Evolutionary conservation across 805 yeast genomes (phyloP).

Genomic region (Wickerhamomyces chaumierensis): DNA sequence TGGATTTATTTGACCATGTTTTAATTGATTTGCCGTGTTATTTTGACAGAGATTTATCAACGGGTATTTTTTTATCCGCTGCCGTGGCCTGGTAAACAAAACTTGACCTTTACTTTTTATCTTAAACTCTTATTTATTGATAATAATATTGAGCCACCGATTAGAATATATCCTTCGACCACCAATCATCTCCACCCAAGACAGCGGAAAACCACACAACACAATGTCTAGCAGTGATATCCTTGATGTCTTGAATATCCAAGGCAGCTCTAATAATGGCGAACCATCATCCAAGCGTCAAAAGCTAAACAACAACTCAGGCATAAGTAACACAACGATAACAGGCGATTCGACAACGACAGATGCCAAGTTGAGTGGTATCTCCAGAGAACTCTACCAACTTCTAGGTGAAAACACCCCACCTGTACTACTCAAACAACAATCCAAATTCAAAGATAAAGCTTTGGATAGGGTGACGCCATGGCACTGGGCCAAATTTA

Average conservation of each 20-base stretch:
- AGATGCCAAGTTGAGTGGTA: conserved; percentile 31
- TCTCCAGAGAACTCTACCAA: conserved; percentile 83
- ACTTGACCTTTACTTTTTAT: no score
- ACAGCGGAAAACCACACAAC: no score
- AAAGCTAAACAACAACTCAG: conserved; percentile 9
- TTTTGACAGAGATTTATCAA: no score
- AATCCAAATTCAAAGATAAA: conserved; percentile 49
- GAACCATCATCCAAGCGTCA: conserved; percentile 22
- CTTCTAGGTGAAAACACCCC: conserved; percentile 89
- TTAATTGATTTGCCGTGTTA: no score
- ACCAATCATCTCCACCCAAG: no score
- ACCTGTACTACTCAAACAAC: conserved; percentile 49
- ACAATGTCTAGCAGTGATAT: conserved; percentile 54
- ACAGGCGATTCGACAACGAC: conserved; percentile 1
- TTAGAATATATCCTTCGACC: no score
- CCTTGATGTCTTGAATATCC: conserved; percentile 66
- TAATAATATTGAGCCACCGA: no score
- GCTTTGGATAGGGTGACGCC: conserved; percentile 59
- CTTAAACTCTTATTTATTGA: no score
- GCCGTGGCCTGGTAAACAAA: no score
- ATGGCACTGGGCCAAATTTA: conserved; percentile 66
- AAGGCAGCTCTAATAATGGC: conserved; percentile 16
- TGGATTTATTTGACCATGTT: no score
- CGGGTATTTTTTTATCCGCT: no score
- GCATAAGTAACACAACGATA: background rate